Base-by-base conservation (phyloP, 192 early-diverging fungal genomes). In the Gigaspora rosea region DNA sequence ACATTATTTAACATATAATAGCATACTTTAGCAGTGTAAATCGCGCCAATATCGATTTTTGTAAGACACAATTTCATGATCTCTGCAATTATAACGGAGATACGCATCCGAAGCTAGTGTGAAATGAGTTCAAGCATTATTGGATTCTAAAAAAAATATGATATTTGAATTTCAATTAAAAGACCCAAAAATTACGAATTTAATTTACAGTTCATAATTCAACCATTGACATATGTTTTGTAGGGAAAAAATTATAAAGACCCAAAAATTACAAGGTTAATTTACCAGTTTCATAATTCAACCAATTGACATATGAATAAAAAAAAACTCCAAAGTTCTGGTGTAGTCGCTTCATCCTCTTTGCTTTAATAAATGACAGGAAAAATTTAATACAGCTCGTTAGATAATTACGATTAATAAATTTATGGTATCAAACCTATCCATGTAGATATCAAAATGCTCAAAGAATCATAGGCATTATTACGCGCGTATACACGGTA, bases 31-130 rank as follows among this genome's bases (percentile, higher is more conserved):
- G 88, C 85, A 71, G 93, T 95, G 84, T 97, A 99, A 20, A 99
- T 88, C 27, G 97, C 97, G 18, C 97, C 97, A 80, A 99, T 93
- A 87, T 99, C 97, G 78, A 99, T 95, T 81, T 97, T 98, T 70
- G 89, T 86, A 32, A 96, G 97, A 47, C 82, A 86, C n/a, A 92
- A 64, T n/a, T 91, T 84, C 41, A 87, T 58, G 51, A 99, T 80
- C 73, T 96, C 93, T 8, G 83, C 75, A 96, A 75, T 94, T 89
- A 85, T 93, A 97, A 22, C 96, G 92, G n/a, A 98, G 83, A 76
- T 95, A 97, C 16, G 90, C 90, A 27, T 95, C 95, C 59, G 85
- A 83, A 36, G 85, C 83, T 51, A 97, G 86, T 2, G 91, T 94
- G 78, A 97, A 98, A 81, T 94, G 79, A 98, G 95, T 84, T 99